phyloP scores from a whole-genome alignment of 345 rosid species.

The Pugionium cornutum region DNA sequence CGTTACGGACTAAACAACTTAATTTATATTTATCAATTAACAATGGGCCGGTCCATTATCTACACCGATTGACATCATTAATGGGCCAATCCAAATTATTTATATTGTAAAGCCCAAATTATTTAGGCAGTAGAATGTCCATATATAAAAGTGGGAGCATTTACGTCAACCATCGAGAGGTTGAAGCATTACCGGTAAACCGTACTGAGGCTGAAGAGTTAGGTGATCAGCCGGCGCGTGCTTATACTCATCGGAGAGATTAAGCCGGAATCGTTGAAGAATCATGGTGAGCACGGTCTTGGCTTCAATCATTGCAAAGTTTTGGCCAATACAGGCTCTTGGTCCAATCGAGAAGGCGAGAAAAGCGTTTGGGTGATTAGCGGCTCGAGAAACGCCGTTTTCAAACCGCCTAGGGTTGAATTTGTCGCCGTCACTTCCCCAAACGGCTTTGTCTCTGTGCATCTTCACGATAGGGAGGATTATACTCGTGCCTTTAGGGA shows the following conservation, averaged over 20 bases:
- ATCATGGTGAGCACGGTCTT: conserved; percentile 45
- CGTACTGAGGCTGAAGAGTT: conserved; percentile 45
- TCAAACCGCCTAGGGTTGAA: conserved; percentile 58
- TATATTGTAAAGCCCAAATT: no score
- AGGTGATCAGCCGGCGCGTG: conserved; percentile 46
- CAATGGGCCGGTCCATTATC: no score
- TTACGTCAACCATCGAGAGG: conserved; percentile 30
- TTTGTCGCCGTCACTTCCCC: conserved; percentile 64
- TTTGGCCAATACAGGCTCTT: conserved; percentile 64
- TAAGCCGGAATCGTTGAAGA: conserved; percentile 46
- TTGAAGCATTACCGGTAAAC: conserved; percentile 41
- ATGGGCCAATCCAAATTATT: no score
- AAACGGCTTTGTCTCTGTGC: conserved; percentile 46
- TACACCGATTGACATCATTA: no score
- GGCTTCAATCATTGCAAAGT: conserved; percentile 48
- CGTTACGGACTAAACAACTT: no score
- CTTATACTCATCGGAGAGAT: conserved; percentile 43
- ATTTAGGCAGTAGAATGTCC: no score
- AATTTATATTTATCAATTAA: no score
- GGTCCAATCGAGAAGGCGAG: conserved; percentile 57
- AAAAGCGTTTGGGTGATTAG: conserved; percentile 52
- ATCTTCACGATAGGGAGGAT: conserved; percentile 40
- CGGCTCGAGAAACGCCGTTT: conserved; percentile 47
- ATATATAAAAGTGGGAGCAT: neutral
- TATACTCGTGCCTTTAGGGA: conserved; percentile 47